These are phyloP conservation scores for Plasmodium sp. DNA, from an alignment of 169 alveolate genomes.

Conservation along the genomic window DNA sequence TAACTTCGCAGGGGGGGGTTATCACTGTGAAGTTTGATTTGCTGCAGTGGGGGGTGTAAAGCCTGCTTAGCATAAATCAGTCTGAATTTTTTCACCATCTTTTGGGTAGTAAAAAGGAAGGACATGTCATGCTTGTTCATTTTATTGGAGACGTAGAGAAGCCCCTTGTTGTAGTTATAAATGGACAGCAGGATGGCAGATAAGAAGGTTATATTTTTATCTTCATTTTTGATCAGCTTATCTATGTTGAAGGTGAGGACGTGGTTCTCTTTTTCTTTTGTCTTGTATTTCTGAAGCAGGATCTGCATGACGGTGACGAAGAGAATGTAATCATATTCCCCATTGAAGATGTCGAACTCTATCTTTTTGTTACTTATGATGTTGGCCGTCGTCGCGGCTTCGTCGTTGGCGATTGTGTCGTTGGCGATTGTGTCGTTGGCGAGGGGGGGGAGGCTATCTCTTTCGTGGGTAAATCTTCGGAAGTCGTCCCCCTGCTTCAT, in stretches of 20 bases:
- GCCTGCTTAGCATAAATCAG: background rate
- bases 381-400: background rate
- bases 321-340: conserved; percentile 54
- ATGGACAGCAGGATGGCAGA: conserved; percentile 52
- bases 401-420: background rate
- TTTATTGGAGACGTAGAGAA: conserved; percentile 28
- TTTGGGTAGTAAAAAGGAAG: conserved; percentile 23
- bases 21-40: background rate
- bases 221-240: conserved; percentile 41
- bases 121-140: conserved; percentile 60
- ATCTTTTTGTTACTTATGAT: conserved; percentile 11
- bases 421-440: background rate
- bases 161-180: conserved; percentile 63
- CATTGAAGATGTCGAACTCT: conserved; percentile 57
- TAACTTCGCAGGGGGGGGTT: background rate
- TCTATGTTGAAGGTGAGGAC: conserved; percentile 36
- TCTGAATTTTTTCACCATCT: conserved; percentile 17
- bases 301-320: conserved; percentile 66
- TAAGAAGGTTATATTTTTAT: conserved; percentile 61
- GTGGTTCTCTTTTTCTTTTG: conserved; percentile 19
- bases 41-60: background rate
- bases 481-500: background rate
- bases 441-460: background rate
- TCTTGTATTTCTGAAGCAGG: conserved; percentile 49
- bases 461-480: background rate